These are phyloP conservation scores for Claviceps sp. DNA, from an alignment of 2,329 filamentous ascomycete species.

Conservation along the genomic window DNA sequence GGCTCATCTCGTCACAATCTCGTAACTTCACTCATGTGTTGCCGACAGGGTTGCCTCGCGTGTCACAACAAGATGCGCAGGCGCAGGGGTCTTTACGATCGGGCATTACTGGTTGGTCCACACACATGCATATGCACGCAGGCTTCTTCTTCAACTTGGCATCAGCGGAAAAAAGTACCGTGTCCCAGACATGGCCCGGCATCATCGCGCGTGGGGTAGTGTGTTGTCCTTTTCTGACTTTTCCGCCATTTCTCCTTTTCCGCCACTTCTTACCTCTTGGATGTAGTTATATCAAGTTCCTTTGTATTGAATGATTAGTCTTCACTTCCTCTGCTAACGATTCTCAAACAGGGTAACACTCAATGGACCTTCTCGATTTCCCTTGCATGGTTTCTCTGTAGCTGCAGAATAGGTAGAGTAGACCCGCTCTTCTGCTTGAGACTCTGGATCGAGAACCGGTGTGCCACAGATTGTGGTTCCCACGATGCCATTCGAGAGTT, in stretches of 20 bases:
- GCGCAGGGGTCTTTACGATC: neutral
- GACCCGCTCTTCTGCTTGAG: neutral
- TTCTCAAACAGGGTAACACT: too few species aligned
- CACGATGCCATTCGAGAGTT: neutral
- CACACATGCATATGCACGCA: neutral
- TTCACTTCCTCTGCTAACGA: too few species aligned
- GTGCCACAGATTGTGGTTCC: neutral
- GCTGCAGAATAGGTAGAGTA: neutral
- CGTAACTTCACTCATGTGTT: neutral
- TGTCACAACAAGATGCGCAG: neutral
- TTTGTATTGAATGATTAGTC: too few species aligned
- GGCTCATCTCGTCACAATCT: neutral
- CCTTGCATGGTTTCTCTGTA: too few species aligned
- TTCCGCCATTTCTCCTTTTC: too few species aligned
- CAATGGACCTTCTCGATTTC: too few species aligned
- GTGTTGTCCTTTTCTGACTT: too few species aligned
- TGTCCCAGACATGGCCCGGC: too few species aligned
- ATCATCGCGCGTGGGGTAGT: too few species aligned
- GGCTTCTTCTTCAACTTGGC: neutral
- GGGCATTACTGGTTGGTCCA: neutral
- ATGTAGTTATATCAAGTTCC: too few species aligned
- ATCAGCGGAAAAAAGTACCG: neutral
- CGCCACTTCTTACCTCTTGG: too few species aligned
- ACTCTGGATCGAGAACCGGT: neutral
- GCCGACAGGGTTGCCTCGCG: neutral